Base-by-base conservation (phyloP, 805 yeast genomes). In the Metschnikowia dekortorum region DNA sequence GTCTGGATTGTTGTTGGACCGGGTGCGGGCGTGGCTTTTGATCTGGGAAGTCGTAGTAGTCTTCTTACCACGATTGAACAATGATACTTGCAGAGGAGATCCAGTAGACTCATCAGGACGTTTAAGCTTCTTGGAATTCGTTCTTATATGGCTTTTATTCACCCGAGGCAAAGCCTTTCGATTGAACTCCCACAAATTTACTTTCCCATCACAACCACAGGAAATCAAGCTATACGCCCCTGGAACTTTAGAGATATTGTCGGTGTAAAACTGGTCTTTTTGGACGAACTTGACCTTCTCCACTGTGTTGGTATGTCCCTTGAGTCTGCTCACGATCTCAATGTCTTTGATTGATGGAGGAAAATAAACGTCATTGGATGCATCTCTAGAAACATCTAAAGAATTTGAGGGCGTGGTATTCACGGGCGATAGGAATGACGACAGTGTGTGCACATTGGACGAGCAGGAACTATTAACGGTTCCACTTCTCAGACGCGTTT, bases 101-200 rank as follows among this genome's bases (percentile, higher is more conserved):
- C 16, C 13, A 28, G 18, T 14, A 34, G 35, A 32, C 14, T 35
- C 46, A 10, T 45, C 30, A 30, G 45, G 31, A 30, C 41, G 31
- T n/a, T 34, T 33, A n/a, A 31, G 46, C 14, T 35, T 44, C 16
- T 28, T 47, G 13, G 48, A 36, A 34, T 26, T 46, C 6, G 55
- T 51, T n/a, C 43, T 45, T 26, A 53, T 41, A 39, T 57, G 60
- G 14, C 47, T 47, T 36, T 57, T 59, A 44, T 71, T 71, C 6
- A 70, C 61, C 46, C 67, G 66, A 4, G 75, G 72, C 28, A 73
- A 60, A 4, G 75, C 74, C 50, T 69, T 70, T 51, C 68, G 68
- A 52, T 73, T 75, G 58, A 73, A 71, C 48, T 73, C 78, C 78
- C 78, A 73, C 13, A 71, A 51, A n/a, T 71, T 61, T 6, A 71